Base-by-base conservation (phyloP, 179 eudicot species). In the Camellia oleifera region DNA sequence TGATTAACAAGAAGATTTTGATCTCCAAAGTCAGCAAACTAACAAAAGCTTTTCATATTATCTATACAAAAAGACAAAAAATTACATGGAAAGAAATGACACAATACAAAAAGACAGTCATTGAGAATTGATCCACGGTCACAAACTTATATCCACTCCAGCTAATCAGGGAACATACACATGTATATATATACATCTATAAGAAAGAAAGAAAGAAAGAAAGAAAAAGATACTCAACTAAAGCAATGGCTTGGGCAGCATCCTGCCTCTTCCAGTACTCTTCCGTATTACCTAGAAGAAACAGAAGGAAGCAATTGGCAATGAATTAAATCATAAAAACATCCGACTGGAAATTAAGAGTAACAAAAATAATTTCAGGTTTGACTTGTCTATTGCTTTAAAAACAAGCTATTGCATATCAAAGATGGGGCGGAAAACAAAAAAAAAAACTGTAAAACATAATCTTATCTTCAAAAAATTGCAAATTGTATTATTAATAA, bases 211-310 rank as follows among this genome's bases (percentile, higher is more conserved):
- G 32, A 32, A 32, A 32, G 32, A 32, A 32, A 32, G 32, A 57
- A 8, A 12, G 15, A 42, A 68, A 42, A 72, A 42, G 76, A 77
- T 69, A 89, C 89, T 89, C 85, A 83, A 91, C 97, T 83, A 81
- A 82, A 83, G 97, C 97, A 86, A 92, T 88, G 80, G 87, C 97
- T 86, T 91, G 91, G 61, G 97, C 97, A 83, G 94, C 97, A 84
- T 92, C 97, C 83, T 89, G 89, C 81, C 97, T 92, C 85, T 83
- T 87, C 97, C 94, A 92, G 80, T 86, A 91, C 69, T 85, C 88
- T 74, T 86, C 83, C 32, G 97, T 92, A 86, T 94, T 92, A 69
- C 97, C 97, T 92, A 79, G 26, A 82, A 73, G 53, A 77, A 57
- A 32, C 61, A 57, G 44, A 40, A 57, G 20, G n/a, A 54, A 54